Percentiles rank a stretch among this genome's conserved stretches.
These are phyloP conservation scores for Hericium rajendrae DNA, from an alignment of 768 basidiomycete genomes.

Conservation along the genomic window DNA sequence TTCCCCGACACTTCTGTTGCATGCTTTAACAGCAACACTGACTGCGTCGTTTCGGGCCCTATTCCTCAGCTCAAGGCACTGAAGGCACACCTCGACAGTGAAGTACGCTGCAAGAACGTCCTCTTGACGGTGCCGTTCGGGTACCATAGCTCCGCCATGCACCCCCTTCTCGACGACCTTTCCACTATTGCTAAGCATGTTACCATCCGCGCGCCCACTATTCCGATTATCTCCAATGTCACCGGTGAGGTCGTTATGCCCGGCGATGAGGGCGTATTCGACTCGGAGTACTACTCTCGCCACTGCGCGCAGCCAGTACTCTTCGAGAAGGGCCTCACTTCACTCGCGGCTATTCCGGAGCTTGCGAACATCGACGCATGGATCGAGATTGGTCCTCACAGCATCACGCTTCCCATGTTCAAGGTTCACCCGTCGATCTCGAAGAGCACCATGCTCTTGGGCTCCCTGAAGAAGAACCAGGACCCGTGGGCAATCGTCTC, in stretches of 20 bases:
- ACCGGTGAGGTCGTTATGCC: conserved; percentile 41
- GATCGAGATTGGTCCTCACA: conserved; percentile 64
- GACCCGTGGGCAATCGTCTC: conserved; percentile 37
- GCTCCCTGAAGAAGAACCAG: conserved; percentile 39
- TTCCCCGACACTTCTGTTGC: conserved; percentile 39
- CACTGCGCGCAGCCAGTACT: conserved; percentile 52
- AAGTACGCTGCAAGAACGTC: conserved; percentile 28
- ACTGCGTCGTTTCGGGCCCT: conserved; percentile 54
- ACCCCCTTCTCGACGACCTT: conserved; percentile 43
- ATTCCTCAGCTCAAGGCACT: conserved; percentile 33
- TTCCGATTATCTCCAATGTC: conserved; percentile 59
- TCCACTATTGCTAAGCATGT: conserved; percentile 27
- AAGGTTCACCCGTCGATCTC: conserved; percentile 29
- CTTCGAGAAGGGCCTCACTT: conserved; percentile 42
- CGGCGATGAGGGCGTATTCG: conserved; percentile 40
- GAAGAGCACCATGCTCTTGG: conserved; percentile 29
- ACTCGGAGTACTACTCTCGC: conserved; percentile 41
- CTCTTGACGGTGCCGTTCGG: conserved; percentile 49
- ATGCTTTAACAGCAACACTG: conserved; percentile 49
- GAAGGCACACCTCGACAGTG: conserved; percentile 28
- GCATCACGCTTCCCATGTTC: conserved; percentile 48
- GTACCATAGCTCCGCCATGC: conserved; percentile 61
- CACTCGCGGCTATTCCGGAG: conserved; percentile 24
- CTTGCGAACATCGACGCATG: conserved; percentile 32
- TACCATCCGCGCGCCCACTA: conserved; percentile 34